Evolutionary conservation across 2,329 filamentous ascomycete genomes (phyloP).

Genomic region (Byssoonygena ceratinophila): DNA sequence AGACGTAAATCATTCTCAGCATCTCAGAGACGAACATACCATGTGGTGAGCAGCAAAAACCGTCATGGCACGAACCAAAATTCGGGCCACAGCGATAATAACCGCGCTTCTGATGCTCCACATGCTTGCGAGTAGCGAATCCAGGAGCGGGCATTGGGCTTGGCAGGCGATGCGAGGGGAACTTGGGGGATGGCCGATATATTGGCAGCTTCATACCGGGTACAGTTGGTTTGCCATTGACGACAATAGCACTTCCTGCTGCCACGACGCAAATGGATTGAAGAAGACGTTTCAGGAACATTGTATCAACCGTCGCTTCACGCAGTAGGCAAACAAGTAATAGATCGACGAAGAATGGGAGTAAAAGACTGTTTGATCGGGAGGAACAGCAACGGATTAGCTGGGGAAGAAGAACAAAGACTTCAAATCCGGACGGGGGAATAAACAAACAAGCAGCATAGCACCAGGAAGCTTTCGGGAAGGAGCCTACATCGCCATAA

Average conservation of each 20-base stretch:
- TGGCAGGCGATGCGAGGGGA: slow-evolving; percentile 12
- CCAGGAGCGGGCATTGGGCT: slow-evolving; percentile 10
- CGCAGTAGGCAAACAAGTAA: not conserved
- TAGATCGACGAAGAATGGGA: not conserved
- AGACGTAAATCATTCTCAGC: not conserved
- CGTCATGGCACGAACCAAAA: slow-evolving; percentile 26
- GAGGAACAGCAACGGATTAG: not conserved
- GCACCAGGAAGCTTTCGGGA: not conserved
- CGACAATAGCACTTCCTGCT: not conserved
- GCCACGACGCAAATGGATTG: not conserved
- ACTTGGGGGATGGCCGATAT: not conserved
- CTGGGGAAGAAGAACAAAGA: not conserved
- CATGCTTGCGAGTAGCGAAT: slow-evolving; percentile 6
- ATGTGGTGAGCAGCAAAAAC: slow-evolving; percentile 32
- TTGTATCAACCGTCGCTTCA: not conserved
- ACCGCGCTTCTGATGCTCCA: slow-evolving; percentile 5
- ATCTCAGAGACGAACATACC: slow-evolving; percentile 23
- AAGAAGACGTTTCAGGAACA: slow-evolving; percentile 1
- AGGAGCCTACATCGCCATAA: not conserved
- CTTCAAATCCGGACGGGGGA: not conserved
- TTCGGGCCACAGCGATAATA: slow-evolving; percentile 27
- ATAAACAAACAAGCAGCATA: not conserved
- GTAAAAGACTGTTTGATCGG: not conserved
- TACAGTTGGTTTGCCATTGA: not conserved
- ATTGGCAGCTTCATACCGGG: not conserved